Conservation (phyloP, 371 early-diverging fungal genomes). For the Actinomucor elegans region DNA sequence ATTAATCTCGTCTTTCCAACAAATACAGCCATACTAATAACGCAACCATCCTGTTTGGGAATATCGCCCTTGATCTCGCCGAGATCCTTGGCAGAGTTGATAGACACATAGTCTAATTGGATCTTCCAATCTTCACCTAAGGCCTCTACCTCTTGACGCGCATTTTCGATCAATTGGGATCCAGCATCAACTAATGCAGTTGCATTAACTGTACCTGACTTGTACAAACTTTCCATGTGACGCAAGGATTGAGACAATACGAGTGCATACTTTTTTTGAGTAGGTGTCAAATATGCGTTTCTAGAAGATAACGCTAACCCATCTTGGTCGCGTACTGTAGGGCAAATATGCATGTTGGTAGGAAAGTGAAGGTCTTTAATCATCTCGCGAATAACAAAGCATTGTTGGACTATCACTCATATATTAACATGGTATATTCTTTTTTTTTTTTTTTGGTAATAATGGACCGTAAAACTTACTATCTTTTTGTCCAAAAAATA, state of each 20-base stretch:
- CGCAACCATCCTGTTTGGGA: constrained; percentile 60
- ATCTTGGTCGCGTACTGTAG: constrained; percentile 79
- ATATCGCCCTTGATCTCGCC: constrained; percentile 25
- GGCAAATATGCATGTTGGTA: constrained; percentile 70
- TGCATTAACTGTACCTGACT: constrained; percentile 47
- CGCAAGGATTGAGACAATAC: constrained; percentile 74
- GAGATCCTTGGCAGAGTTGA: constrained; percentile 69
- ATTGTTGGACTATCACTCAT: constrained; percentile 93
- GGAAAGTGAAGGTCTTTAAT: constrained; percentile 85
- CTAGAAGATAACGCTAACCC: constrained; percentile 92
- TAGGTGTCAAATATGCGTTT: constrained; percentile 80
- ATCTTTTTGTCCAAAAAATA: constrained; percentile 97
- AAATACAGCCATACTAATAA: constrained; percentile 87
- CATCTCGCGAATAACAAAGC: constrained; percentile 80
- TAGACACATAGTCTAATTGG: constrained; percentile 82
- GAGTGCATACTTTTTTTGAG: constrained; percentile 75
- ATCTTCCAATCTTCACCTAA: constrained; percentile 48
- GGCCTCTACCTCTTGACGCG: constrained; percentile 36
- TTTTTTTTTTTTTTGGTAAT: too few species aligned
- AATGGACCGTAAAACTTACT: constrained; percentile 34
- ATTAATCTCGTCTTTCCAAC: constrained; percentile 92
- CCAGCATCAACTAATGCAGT: constrained; percentile 52
- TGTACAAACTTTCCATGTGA: constrained; percentile 54
- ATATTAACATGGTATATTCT: too few species aligned
- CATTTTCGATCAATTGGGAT: constrained; percentile 38